Base-by-base conservation (phyloP, 768 basidiomycete genomes). In the Lanmaoa pseudosensibilis region DNA sequence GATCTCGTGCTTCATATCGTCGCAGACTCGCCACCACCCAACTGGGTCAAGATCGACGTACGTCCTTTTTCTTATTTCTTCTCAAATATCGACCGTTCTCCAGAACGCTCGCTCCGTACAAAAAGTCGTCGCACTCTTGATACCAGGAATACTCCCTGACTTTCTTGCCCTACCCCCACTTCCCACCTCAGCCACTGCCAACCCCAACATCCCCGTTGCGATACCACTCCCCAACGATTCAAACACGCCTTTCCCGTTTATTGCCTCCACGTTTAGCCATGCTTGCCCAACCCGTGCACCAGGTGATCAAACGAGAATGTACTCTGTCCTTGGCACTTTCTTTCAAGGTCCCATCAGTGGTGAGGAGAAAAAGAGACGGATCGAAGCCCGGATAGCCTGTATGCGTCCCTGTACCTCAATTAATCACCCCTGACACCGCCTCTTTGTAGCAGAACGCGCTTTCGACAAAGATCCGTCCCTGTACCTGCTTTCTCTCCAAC, bases 231-330 rank as follows among this genome's bases (percentile, higher is more conserved):
- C 70, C 38, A 38, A 65, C 25, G 64, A 63, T 21, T 70, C 73
- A 44, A 62, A 61, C 19, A 72, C 77, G 2, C 75, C 69, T 25
- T 74, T 86, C 23, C 85, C 84, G 3, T 98, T 83, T 74, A 87
- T 85, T 57, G 82, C 82, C 39, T 87, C 77, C 34, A 91, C 82
- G 5, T 99, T 98, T 75, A 91, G 90, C 55, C 92, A 97, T 74
- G 94, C 92, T 15, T 92, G 90, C 60, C 96, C 95, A 0, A 95
- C 94, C 0, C 84, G 88, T 19, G 94, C 95, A 1, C 95, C 94
- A 0, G 97, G 96, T 1, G 96, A 98, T 62, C 79, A 81, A 51
- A 86, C 81, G 36, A 79, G 86, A 41, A 88, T 98, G 86, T 89
- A 94, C 65, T 91, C 89, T 27, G 87, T 93, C 39, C 79, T 96